These are phyloP conservation scores for Trapa bicornis DNA, from an alignment of 345 rosid genomes.

Conservation along the genomic window DNA sequence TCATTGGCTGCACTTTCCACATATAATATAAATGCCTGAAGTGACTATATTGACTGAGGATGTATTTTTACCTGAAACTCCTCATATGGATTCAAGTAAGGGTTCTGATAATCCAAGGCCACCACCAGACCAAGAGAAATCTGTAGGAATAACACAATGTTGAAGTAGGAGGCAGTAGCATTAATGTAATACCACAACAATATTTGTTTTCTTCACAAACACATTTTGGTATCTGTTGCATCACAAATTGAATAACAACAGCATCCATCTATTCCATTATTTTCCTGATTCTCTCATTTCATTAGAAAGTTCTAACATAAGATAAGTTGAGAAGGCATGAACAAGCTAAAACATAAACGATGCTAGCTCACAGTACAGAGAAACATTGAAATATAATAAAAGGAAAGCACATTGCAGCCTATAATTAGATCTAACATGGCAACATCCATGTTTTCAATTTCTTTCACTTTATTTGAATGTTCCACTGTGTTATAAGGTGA, in stretches of 20 bases:
- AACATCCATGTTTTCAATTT: no score
- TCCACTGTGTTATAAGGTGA: not conserved
- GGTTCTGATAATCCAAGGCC: slow-evolving; percentile 79
- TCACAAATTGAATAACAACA: not conserved
- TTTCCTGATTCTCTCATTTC: not conserved
- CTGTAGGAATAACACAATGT: slow-evolving; percentile 19
- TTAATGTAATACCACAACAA: not conserved
- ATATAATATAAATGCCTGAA: no score
- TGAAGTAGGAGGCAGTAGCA: not conserved
- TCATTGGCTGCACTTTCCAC: no score
- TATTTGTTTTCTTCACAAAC: not conserved
- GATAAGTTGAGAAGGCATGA: not conserved
- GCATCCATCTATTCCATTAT: not conserved
- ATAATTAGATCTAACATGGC: not conserved
- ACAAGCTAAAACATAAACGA: not conserved
- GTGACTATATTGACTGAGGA: not conserved
- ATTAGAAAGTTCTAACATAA: not conserved
- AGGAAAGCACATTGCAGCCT: not conserved
- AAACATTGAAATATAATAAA: not conserved
- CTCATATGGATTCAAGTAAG: slow-evolving; percentile 75
- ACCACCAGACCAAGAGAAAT: slow-evolving; percentile 81
- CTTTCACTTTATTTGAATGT: no score
- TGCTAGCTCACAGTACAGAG: not conserved
- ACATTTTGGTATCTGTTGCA: not conserved
- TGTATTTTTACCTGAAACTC: slow-evolving; percentile 66